Conservation (phyloP, 805 yeast species). For the Jamesozyma rosinii region DNA sequence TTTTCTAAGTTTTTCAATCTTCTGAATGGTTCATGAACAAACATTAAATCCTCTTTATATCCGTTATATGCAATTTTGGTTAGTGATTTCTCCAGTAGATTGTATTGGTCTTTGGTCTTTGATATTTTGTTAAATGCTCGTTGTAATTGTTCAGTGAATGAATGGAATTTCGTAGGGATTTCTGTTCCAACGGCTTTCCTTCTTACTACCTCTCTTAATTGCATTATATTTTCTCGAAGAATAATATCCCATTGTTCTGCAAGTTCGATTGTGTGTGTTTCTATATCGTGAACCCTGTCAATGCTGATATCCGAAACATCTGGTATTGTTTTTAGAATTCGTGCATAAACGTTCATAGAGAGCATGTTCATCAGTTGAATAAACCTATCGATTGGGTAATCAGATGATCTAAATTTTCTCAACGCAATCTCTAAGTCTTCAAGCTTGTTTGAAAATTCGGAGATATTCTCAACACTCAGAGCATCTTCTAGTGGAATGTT, state of each 20-base stretch:
- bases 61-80: slow-evolving; percentile 14
- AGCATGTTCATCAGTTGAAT: slow-evolving; percentile 57
- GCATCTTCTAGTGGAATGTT: slow-evolving; percentile 64
- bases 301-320: slow-evolving; percentile 39
- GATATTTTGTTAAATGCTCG: slow-evolving; percentile 25
- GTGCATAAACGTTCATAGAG: slow-evolving; percentile 45
- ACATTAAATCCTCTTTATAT: slow-evolving; percentile 27
- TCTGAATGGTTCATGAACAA: slow-evolving; percentile 36
- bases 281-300: slow-evolving; percentile 30
- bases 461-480: slow-evolving; percentile 37
- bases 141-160: slow-evolving; percentile 37
- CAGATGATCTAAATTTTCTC: slow-evolving; percentile 48
- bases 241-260: slow-evolving; percentile 50
- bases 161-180: slow-evolving; percentile 1
- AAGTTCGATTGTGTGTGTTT: slow-evolving; percentile 23
- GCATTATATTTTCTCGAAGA: slow-evolving; percentile 17
- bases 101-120: slow-evolving; percentile 44
- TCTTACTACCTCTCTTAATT: slow-evolving; percentile 67
- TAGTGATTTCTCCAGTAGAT: slow-evolving; percentile 37
- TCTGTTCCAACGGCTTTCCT: slow-evolving; percentile 18
- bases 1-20: slow-evolving; percentile 33
- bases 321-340: slow-evolving; percentile 34
- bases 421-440: slow-evolving; percentile 48
- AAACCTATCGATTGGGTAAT: slow-evolving; percentile 59
- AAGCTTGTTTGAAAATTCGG: slow-evolving; percentile 38